Conservation (phyloP, 176 grass and related monocot species). For the Stipa capillata region DNA sequence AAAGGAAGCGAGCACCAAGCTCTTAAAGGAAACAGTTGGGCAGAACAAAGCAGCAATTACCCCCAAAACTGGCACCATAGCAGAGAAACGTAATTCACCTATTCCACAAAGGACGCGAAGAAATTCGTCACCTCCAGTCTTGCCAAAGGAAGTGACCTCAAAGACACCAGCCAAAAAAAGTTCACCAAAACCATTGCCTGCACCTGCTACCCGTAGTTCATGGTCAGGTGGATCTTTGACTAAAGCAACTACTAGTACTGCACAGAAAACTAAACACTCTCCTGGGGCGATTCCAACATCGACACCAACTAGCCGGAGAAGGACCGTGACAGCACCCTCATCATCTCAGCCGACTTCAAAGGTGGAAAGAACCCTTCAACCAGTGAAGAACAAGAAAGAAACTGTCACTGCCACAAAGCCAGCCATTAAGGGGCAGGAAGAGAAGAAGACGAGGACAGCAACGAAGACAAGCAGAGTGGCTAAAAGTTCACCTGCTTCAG, state of each 20-base stretch:
- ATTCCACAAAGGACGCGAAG: slow-evolving; percentile 53
- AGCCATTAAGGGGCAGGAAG: slow-evolving; percentile 48
- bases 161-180: slow-evolving; percentile 60
- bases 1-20: slow-evolving; percentile 45
- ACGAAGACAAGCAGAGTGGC: slow-evolving; percentile 40
- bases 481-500: slow-evolving; percentile 49
- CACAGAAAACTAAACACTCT: slow-evolving; percentile 57
- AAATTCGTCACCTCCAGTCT: slow-evolving; percentile 83
- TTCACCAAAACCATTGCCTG: slow-evolving; percentile 63
- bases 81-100: slow-evolving; percentile 64
- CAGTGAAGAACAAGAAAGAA: slow-evolving; percentile 51
- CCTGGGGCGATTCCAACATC: slow-evolving; percentile 27
- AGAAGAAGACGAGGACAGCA: slow-evolving; percentile 50
- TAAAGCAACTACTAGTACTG: slow-evolving; percentile 49
- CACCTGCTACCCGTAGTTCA: slow-evolving; percentile 59
- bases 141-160: slow-evolving; percentile 57
- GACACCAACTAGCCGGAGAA: slow-evolving; percentile 59
- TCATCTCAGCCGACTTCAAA: slow-evolving; percentile 49
- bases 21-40: slow-evolving; percentile 41
- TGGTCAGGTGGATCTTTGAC: slow-evolving; percentile 66
- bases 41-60: slow-evolving; percentile 36
- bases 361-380: slow-evolving; percentile 31
- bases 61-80: slow-evolving; percentile 32
- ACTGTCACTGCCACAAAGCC: slow-evolving; percentile 17
- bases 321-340: slow-evolving; percentile 10